These are phyloP conservation scores for Aspergillus novofumigatus DNA, from an alignment of 2,329 filamentous ascomycete species.

Conservation along the genomic window DNA sequence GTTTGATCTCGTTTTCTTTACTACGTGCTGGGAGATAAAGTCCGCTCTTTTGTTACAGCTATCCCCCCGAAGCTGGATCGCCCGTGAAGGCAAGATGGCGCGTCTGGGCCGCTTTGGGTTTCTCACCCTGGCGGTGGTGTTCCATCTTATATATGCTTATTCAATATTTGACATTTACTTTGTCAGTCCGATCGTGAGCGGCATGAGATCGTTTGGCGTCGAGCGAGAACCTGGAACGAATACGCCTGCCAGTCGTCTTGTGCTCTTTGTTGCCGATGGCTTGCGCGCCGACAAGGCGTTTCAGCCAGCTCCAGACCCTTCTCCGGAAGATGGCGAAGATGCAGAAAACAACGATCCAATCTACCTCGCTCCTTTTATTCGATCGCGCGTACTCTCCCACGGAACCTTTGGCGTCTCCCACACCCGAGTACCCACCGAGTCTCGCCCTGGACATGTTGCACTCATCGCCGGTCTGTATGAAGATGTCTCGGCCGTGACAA, in stretches of 20 bases:
- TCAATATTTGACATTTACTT: constrained; percentile 99
- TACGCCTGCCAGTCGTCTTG: constrained; percentile 81
- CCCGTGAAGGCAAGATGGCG: constrained; percentile 35
- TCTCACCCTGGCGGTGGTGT: constrained; percentile 80
- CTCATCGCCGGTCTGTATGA: constrained; percentile 96
- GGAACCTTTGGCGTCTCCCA: constrained; percentile 97
- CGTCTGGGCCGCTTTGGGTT: constrained; percentile 72
- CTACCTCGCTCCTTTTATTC: constrained; percentile 84
- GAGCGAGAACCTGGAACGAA: constrained; percentile 56
- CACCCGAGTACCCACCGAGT: constrained; percentile 94
- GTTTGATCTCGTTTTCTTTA: constrained; percentile 17
- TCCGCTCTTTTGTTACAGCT: background rate
- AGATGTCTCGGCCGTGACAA: constrained; percentile 94
- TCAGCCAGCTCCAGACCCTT: constrained; percentile 85
- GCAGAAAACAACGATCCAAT: constrained; percentile 50
- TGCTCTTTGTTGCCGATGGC: constrained; percentile 95
- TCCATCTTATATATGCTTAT: constrained; percentile 89
- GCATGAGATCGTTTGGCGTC: constrained; percentile 79
- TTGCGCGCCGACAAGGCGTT: constrained; percentile 97
- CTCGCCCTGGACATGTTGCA: constrained; percentile 90
- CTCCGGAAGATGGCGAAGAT: constrained; percentile 44
- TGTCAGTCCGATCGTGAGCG: constrained; percentile 92
- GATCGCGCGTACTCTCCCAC: constrained; percentile 79
- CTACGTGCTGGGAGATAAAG: background rate
- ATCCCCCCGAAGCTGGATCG: constrained; percentile 3